These are phyloP conservation scores for Verticillium alfalfae DNA, from an alignment of 2,329 filamentous ascomycete genomes.

Conservation along the genomic window DNA sequence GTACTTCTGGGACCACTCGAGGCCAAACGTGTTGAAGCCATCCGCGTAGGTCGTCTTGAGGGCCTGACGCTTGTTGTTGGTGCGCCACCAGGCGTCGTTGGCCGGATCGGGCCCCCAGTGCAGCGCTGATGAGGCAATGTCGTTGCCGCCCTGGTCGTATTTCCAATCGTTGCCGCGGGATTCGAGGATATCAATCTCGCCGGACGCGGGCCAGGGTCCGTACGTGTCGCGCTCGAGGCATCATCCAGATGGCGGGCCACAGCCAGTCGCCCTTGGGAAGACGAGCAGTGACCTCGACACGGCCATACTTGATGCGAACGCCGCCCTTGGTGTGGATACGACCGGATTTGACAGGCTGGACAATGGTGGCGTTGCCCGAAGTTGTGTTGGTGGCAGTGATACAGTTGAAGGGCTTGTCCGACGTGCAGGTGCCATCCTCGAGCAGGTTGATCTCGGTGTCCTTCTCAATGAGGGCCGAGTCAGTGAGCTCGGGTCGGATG, in stretches of 20 bases:
- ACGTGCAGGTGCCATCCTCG: constrained; percentile 62
- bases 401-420: constrained; percentile 49
- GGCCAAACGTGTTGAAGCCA: constrained; percentile 69
- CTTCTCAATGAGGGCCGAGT: constrained; percentile 57
- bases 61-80: constrained; percentile 70
- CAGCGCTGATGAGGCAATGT: constrained; percentile 71
- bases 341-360: constrained; percentile 72
- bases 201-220: constrained; percentile 66
- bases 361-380: constrained; percentile 61
- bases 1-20: constrained; percentile 87
- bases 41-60: constrained; percentile 68
- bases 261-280: constrained; percentile 78
- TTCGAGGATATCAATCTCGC: constrained; percentile 74
- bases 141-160: constrained; percentile 72
- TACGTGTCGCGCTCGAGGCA: constrained; percentile 69
- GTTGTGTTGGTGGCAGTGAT: constrained; percentile 70
- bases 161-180: constrained; percentile 77
- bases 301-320: constrained; percentile 71
- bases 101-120: constrained; percentile 73
- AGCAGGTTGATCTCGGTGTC: constrained; percentile 66
- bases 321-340: constrained; percentile 71
- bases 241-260: constrained; percentile 90
- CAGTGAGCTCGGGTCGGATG: constrained; percentile 75
- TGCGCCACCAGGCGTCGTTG: constrained; percentile 79
- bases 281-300: constrained; percentile 73